These are phyloP conservation scores for Penicillium goetzii DNA, from an alignment of 495 filamentous ascomycete genomes.

Conservation along the genomic window DNA sequence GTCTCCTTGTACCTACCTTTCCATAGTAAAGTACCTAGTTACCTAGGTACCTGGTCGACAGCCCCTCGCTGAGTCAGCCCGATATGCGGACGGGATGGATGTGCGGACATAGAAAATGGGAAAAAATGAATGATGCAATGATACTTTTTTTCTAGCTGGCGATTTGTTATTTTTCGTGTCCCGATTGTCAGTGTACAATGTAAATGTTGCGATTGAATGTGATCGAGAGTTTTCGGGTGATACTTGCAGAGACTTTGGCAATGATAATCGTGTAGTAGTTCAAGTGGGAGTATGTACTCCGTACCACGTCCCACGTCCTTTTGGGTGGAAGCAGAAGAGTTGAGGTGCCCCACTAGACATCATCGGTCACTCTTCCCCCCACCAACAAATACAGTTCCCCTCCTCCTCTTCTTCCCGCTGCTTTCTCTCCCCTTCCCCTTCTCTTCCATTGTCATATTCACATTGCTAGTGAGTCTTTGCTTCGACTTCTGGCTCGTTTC, in stretches of 20 bases:
- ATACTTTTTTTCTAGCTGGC: not conserved
- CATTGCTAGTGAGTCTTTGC: conserved; percentile 23
- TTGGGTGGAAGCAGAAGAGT: not conserved
- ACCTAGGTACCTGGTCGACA: too few species aligned
- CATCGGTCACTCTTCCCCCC: conserved; percentile 28
- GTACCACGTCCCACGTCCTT: not conserved
- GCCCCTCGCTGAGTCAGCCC: conserved; percentile 24
- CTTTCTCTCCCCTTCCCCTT: conserved; percentile 23
- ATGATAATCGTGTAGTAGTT: not conserved
- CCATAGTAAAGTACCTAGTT: not conserved
- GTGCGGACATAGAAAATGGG: not conserved
- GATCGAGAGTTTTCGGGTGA: not conserved
- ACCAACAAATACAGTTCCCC: conserved; percentile 42
- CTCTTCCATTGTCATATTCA: conserved; percentile 22
- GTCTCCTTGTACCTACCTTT: too few species aligned
- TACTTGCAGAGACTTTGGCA: not conserved
- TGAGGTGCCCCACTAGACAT: conserved; percentile 38
- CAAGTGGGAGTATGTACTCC: too few species aligned
- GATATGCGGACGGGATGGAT: not conserved
- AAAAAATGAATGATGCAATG: not conserved
- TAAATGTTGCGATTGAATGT: not conserved
- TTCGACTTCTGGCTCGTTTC: conserved; percentile 14
- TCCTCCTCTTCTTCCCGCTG: conserved; percentile 29
- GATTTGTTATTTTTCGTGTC: not conserved
- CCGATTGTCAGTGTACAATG: not conserved